A percentile compares a stretch with the other conserved stretches of the same genome.
Conservation (phyloP, 371 early-diverging fungal genomes). For the Mortierella sp. region DNA sequence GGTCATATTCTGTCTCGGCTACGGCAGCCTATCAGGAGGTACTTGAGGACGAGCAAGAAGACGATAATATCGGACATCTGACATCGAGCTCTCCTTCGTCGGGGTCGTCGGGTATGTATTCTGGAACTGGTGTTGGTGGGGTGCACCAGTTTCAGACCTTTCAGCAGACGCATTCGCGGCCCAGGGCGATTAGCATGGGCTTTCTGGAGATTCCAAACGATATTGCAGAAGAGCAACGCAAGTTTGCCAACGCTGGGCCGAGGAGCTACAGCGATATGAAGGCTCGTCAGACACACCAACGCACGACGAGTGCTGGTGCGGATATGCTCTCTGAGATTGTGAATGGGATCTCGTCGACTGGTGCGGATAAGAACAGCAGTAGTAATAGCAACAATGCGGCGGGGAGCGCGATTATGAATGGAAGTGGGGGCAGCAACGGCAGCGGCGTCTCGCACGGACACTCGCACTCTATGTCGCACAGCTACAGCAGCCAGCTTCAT, state of each 20-base stretch:
- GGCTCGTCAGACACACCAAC: slow-evolving; percentile 55
- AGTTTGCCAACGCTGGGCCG: slow-evolving; percentile 51
- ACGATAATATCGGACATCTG: slow-evolving; percentile 44
- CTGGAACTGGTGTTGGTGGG: slow-evolving; percentile 59
- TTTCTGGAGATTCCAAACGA: slow-evolving; percentile 61
- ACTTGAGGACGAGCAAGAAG: slow-evolving; percentile 52
- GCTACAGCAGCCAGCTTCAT: slow-evolving; percentile 30
- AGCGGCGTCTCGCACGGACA: slow-evolving; percentile 9
- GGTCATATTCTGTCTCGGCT: slow-evolving; percentile 83
- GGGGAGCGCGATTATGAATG: not conserved
- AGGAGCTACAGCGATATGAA: slow-evolving; percentile 55
- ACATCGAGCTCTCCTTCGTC: slow-evolving; percentile 55
- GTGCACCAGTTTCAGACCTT: slow-evolving; percentile 60
- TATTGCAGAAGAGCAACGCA: slow-evolving; percentile 53
- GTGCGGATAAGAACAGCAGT: not conserved
- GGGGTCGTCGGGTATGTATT: slow-evolving; percentile 46
- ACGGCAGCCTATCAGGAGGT: slow-evolving; percentile 66
- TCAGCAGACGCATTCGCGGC: slow-evolving; percentile 60
- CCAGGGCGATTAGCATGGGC: slow-evolving; percentile 73
- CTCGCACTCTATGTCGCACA: slow-evolving; percentile 38
- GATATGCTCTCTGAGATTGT: slow-evolving; percentile 58
- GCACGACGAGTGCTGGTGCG: slow-evolving; percentile 59
- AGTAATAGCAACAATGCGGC: not conserved
- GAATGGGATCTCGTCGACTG: slow-evolving; percentile 26
- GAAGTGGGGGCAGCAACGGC: not conserved